These are phyloP conservation scores for Jaltomata sinuosa DNA, from an alignment of 257 asterid genomes.

Conservation along the genomic window DNA sequence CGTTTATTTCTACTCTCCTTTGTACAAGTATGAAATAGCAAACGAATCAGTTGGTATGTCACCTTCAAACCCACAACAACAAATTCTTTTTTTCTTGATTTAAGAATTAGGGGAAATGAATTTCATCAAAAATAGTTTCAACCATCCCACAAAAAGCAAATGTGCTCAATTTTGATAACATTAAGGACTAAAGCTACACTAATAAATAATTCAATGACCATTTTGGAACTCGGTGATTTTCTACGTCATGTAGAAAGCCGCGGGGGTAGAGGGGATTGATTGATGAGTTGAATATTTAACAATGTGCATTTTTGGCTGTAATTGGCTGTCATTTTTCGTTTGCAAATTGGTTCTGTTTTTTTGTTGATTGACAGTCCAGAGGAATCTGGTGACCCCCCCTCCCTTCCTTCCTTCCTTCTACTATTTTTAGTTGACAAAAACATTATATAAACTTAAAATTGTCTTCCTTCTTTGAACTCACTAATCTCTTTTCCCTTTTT, in stretches of 20 bases:
- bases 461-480: not conserved
- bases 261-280: not conserved
- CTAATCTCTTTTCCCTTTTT: not conserved
- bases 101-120: not conserved
- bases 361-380: constrained; percentile 37
- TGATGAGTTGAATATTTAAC: not conserved
- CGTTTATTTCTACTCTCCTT: not conserved
- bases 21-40: not conserved
- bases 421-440: not conserved
- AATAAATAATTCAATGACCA: not conserved
- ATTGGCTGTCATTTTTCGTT: constrained; percentile 19
- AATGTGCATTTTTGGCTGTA: constrained; percentile 50
- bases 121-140: not conserved
- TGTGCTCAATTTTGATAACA: not conserved
- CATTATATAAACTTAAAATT: not conserved
- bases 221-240: not conserved
- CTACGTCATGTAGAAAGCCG: not conserved
- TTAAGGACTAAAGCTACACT: not conserved
- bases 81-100: too few relatives aligned
- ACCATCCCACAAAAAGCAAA: not conserved
- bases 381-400: constrained; percentile 22
- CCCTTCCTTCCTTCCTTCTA: too few relatives aligned
- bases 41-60: not conserved
- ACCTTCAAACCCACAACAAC: fast-evolving
- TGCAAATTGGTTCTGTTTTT: not conserved